Conservation (phyloP, 495 filamentous ascomycete genomes). For the Daldinia childiae region DNA sequence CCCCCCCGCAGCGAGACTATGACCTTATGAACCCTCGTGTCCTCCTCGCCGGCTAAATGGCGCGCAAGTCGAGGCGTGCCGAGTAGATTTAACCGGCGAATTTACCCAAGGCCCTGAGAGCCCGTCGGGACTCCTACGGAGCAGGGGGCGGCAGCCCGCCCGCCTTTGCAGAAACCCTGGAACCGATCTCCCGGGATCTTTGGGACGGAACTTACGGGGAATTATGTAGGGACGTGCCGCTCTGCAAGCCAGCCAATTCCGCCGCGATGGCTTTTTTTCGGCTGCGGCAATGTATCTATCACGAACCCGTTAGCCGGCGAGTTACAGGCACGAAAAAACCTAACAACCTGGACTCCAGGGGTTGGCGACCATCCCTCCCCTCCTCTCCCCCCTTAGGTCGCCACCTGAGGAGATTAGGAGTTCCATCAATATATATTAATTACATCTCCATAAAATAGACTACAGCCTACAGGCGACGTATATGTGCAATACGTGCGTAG, state of each 20-base stretch:
- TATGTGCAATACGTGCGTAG: slow-evolving; percentile 13
- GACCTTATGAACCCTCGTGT: neutral
- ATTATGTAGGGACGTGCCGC: slow-evolving; percentile 3
- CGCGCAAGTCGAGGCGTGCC: slow-evolving; percentile 37
- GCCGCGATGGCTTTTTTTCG: slow-evolving; percentile 13
- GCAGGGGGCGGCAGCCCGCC: slow-evolving; percentile 12
- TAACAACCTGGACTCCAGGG: neutral
- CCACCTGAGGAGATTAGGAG: slow-evolving; percentile 8
- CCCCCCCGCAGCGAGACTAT: slow-evolving; percentile 9
- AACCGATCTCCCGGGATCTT: slow-evolving; percentile 38
- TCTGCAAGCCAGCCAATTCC: slow-evolving; percentile 6
- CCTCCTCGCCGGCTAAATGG: slow-evolving; percentile 36
- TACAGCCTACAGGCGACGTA: slow-evolving; percentile 34
- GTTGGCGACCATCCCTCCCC: neutral
- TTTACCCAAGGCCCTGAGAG: slow-evolving; percentile 42
- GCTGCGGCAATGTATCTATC: slow-evolving; percentile 26
- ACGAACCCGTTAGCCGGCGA: slow-evolving; percentile 20
- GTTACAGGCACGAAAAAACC: neutral
- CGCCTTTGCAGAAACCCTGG: slow-evolving; percentile 31
- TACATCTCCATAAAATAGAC: slow-evolving; percentile 41
- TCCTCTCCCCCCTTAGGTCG: neutral
- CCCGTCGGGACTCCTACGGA: slow-evolving; percentile 25
- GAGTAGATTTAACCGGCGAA: slow-evolving; percentile 27
- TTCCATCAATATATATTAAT: slow-evolving; percentile 26
- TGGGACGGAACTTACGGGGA: slow-evolving; percentile 30